Conservation (phyloP, 2,329 filamentous ascomycete genomes). For the Aquanectria penicillioides region DNA sequence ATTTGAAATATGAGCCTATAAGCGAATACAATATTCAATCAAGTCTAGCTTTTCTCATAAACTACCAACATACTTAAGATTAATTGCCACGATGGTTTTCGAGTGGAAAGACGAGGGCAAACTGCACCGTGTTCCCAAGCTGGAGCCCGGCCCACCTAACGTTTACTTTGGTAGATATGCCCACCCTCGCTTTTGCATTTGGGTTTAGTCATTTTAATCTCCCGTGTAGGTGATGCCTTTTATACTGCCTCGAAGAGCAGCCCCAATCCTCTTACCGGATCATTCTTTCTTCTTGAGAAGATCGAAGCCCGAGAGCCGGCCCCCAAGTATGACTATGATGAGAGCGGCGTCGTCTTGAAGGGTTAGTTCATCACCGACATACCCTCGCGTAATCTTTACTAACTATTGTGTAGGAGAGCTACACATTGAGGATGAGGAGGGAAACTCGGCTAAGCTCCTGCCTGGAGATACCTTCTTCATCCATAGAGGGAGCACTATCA, state of each 20-base stretch:
- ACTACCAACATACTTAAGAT: neutral
- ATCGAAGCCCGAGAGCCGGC: conserved; percentile 8
- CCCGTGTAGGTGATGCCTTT: neutral
- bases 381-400: no score
- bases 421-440: conserved; percentile 15
- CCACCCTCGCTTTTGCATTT: no score
- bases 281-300: conserved; percentile 18
- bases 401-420: conserved; percentile 13
- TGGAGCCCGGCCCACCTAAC: conserved; percentile 12
- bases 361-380: conserved; percentile 6
- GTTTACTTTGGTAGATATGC: conserved; percentile 9
- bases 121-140: conserved; percentile 20
- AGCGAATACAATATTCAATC: no score
- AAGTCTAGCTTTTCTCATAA: neutral
- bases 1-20: no score
- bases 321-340: conserved; percentile 20
- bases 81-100: conserved; percentile 12
- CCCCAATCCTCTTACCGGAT: conserved; percentile 14
- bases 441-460: conserved; percentile 13
- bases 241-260: neutral
- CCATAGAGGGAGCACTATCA: conserved; percentile 16
- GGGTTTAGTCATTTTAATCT: no score
- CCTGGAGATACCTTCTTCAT: conserved; percentile 25
- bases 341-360: conserved; percentile 18
- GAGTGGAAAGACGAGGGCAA: conserved; percentile 17